Conservation (phyloP, 2,329 filamentous ascomycete species). For the Akanthomyces muscarius region DNA sequence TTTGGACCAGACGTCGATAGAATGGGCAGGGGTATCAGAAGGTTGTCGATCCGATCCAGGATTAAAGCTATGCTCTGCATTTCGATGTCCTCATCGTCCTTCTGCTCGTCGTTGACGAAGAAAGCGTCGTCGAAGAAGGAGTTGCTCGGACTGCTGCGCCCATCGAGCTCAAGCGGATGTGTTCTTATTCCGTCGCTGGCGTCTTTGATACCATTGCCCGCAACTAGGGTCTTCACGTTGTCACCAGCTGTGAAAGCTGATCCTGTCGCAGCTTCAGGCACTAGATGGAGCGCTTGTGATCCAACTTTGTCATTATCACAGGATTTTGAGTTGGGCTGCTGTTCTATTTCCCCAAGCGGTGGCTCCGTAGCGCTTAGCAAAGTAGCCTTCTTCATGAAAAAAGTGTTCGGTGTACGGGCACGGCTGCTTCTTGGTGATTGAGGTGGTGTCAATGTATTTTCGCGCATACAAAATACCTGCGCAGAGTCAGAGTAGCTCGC, state of each 20-base stretch:
- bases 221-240: neutral
- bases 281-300: neutral
- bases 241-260: too few relatives aligned
- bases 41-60: neutral
- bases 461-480: neutral
- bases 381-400: neutral
- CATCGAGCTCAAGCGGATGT: neutral
- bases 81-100: neutral
- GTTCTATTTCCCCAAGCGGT: neutral
- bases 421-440: neutral
- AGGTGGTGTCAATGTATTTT: neutral
- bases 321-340: neutral
- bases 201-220: neutral
- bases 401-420: neutral
- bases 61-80: neutral
- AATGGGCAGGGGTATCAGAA: neutral
- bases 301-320: neutral
- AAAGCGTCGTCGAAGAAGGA: constrained; percentile 1
- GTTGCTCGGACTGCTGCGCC: neutral
- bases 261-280: too few relatives aligned
- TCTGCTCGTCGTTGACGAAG: neutral
- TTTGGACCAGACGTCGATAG: neutral
- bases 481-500: neutral
- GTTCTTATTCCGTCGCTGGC: too few relatives aligned
- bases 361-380: neutral